Evolutionary conservation across 768 basidiomycete species (phyloP).

Genomic region (Antrodiella citrinella): DNA sequence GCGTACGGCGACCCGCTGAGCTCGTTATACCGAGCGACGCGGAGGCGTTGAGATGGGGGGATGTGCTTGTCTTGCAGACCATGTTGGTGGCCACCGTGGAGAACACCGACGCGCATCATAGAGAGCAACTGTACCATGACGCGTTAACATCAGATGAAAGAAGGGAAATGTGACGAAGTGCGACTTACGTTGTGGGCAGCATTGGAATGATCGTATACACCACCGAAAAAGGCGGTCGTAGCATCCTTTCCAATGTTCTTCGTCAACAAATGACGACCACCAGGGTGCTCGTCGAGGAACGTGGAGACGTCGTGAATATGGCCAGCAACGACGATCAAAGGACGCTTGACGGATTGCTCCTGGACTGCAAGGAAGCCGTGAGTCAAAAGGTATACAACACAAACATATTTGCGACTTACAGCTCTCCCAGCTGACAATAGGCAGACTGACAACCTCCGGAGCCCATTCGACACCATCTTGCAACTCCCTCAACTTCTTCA

Average conservation of each 20-base stretch:
- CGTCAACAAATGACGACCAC: constrained; percentile 76
- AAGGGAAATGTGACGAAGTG: neutral
- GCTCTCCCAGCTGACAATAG: constrained; percentile 80
- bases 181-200: constrained; percentile 72
- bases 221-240: constrained; percentile 91
- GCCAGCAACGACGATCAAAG: constrained; percentile 80
- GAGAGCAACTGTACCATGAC: constrained; percentile 32
- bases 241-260: constrained; percentile 88
- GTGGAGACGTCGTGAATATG: constrained; percentile 86
- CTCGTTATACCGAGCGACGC: constrained; percentile 32
- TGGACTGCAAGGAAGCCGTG: constrained; percentile 41
- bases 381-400: neutral
- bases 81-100: constrained; percentile 46
- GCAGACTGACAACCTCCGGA: constrained; percentile 62
- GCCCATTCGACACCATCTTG: constrained; percentile 81
- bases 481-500: constrained; percentile 76
- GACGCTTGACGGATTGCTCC: constrained; percentile 69
- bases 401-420: constrained; percentile 39
- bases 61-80: constrained; percentile 39
- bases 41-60: constrained; percentile 41
- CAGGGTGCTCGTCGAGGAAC: constrained; percentile 91
- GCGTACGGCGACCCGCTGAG: constrained; percentile 22
- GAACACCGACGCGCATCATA: constrained; percentile 54
- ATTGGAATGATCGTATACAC: constrained; percentile 84
- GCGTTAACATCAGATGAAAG: constrained; percentile 1